Conservation (phyloP, 495 filamentous ascomycete species). For the Rhypophila decipiens region DNA sequence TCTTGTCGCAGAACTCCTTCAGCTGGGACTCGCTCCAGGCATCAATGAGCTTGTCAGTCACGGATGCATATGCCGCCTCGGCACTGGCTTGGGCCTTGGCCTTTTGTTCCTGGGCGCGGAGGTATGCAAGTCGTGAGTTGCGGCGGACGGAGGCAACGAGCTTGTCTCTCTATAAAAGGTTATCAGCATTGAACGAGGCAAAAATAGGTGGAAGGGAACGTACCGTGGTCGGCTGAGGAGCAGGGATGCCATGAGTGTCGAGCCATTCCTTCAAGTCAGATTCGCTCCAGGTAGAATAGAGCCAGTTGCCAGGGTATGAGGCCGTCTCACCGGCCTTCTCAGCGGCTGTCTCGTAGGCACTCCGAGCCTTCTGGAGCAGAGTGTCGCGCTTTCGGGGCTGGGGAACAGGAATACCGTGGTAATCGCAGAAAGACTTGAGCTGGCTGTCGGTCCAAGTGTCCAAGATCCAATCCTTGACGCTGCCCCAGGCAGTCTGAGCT, state of each 20-base stretch:
- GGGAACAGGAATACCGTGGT: constrained; percentile 75
- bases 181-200: background rate
- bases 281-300: constrained; percentile 71
- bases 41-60: constrained; percentile 79
- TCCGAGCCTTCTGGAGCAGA: constrained; percentile 67
- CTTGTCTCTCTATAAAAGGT: constrained; percentile 61
- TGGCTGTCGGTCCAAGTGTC: constrained; percentile 69
- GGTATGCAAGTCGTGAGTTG: constrained; percentile 73
- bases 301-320: constrained; percentile 90
- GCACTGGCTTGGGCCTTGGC: constrained; percentile 61
- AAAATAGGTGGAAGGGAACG: constrained; percentile 5
- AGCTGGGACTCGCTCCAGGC: constrained; percentile 83
- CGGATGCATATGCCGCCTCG: constrained; percentile 57
- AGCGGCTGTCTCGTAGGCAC: constrained; percentile 74
- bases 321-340: constrained; percentile 77
- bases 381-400: constrained; percentile 82
- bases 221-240: constrained; percentile 69
- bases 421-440: constrained; percentile 88
- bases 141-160: constrained; percentile 85
- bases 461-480: constrained; percentile 86
- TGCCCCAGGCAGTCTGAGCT: constrained; percentile 59
- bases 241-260: constrained; percentile 82
- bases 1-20: constrained; percentile 88
- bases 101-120: constrained; percentile 53
- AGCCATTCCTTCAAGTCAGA: constrained; percentile 65